Percentiles rank a stretch among this genome's conserved stretches.
These are phyloP conservation scores for Venturia aucupariae DNA, from an alignment of 2,329 filamentous ascomycete genomes.

Conservation along the genomic window DNA sequence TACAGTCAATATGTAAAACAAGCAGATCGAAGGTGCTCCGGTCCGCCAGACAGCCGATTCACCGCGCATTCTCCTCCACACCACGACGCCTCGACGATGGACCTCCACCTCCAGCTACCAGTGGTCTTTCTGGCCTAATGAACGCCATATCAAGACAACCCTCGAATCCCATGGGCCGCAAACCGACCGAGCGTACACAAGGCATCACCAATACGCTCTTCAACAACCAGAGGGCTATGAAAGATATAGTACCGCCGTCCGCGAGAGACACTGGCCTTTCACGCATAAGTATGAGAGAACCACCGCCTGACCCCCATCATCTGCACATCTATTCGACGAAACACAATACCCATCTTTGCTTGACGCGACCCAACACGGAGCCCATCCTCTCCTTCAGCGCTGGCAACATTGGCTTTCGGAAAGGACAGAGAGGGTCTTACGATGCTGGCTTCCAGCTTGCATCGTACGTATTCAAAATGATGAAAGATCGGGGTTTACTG, in stretches of 20 bases:
- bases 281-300: neutral
- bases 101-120: neutral
- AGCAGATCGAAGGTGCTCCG: slow-evolving; percentile 26
- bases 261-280: neutral
- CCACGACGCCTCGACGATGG: slow-evolving; percentile 15
- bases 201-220: neutral
- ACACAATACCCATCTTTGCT: slow-evolving; percentile 92
- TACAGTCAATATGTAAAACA: slow-evolving; percentile 28
- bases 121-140: neutral
- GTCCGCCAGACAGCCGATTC: slow-evolving; percentile 12
- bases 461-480: slow-evolving; percentile 71
- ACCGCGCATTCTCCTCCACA: slow-evolving; percentile 28
- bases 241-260: neutral
- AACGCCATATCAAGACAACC: neutral
- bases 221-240: neutral
- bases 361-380: slow-evolving; percentile 71
- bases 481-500: slow-evolving; percentile 73
- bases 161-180: neutral
- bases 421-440: slow-evolving; percentile 70
- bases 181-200: neutral
- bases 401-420: slow-evolving; percentile 87
- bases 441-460: slow-evolving; percentile 88
- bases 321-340: slow-evolving; percentile 79
- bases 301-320: slow-evolving; percentile 52
- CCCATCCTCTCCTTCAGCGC: slow-evolving; percentile 71